Percentiles rank a stretch among this genome's conserved stretches.
phyloP scores from a whole-genome alignment of 192 early-diverging fungal genomes.

The Entomortierella chlamydospora region DNA sequence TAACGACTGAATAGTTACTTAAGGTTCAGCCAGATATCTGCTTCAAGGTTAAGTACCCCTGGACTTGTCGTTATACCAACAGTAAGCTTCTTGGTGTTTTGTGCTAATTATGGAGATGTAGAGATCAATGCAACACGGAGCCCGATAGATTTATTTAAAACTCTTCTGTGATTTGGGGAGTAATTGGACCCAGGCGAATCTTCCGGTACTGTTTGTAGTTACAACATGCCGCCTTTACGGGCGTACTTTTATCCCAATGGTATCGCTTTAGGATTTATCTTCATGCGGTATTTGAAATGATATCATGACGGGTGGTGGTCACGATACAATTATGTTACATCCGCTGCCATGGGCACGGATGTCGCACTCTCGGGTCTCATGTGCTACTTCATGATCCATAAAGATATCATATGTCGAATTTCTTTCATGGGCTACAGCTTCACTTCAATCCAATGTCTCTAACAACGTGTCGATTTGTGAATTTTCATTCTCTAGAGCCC shows the following conservation, averaged over 20 bases:
- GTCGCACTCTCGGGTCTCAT: constrained; percentile 58
- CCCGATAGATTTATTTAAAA: too few species aligned
- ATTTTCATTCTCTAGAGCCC: not conserved
- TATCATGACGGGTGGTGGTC: constrained; percentile 60
- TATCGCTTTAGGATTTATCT: constrained; percentile 58
- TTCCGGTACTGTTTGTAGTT: constrained; percentile 61
- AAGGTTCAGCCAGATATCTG: constrained; percentile 49
- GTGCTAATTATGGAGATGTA: not conserved
- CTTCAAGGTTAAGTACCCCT: constrained; percentile 35
- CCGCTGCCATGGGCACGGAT: constrained; percentile 68
- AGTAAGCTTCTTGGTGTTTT: constrained; percentile 27
- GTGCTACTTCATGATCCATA: constrained; percentile 58
- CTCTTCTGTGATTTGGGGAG: constrained; percentile 80
- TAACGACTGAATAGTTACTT: constrained; percentile 38
- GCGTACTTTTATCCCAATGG: constrained; percentile 56
- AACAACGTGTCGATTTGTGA: not conserved
- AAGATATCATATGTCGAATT: constrained; percentile 1
- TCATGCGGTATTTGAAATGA: constrained; percentile 56
- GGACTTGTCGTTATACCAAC: constrained; percentile 56
- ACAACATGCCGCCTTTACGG: constrained; percentile 56
- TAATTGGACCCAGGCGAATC: constrained; percentile 71
- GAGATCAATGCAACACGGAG: too few species aligned
- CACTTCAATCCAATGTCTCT: not conserved
- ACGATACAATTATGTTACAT: constrained; percentile 65
- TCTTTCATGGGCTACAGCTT: not conserved